Base-by-base conservation (phyloP, 768 basidiomycete genomes). In the Suillus clintonianus region DNA sequence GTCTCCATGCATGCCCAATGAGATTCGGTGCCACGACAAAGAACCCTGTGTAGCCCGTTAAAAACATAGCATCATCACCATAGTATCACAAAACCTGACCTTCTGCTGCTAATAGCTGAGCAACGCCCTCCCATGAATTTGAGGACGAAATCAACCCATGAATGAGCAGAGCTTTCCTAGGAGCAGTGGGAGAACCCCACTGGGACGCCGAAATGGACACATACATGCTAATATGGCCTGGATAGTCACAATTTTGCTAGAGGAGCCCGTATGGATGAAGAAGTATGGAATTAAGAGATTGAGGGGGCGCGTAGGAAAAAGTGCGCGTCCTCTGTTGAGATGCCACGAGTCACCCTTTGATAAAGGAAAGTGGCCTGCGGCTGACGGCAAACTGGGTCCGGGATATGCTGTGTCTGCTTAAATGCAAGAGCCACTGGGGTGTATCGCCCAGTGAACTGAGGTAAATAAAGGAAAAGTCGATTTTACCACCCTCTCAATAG, bases 11-110 rank as follows among this genome's bases (percentile, higher is more conserved):
- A 30, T 68, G 67, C 37, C 67, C 67, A 19, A 63, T 30, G 24
- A 70, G 67, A 41, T 70, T 65, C 2, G 69, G 69, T 4, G 69
- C 69, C 19, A 61, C 65, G n/a, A 70, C 67, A 13, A 70, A 59
- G 60, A 62, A 70, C 11, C 69, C 69, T 70, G 34, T 27, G 13
- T 15, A 39, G 32, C 36, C 11, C 14, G 22, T 60, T 27, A n/a
- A 37, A n/a, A 60, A 30, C 15, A 50, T 27, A 50, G 50, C 19
- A 32, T 47, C 9, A 15, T 70, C 37, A 53, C 34, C 22, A 45
- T 27, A 14, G 7, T 19, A 10, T n/a, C 14, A 4, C 2, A 42
- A 3, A 36, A 19, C 17, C 59, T 61, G 57, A 69, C 69, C 69
- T 70, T 70, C 60, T 48, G 59, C 41, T 57, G 51, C 66, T 42